These are phyloP conservation scores for Xerocomus nothofagi DNA, from an alignment of 1,284 basidiomycete genomes.

Conservation along the genomic window DNA sequence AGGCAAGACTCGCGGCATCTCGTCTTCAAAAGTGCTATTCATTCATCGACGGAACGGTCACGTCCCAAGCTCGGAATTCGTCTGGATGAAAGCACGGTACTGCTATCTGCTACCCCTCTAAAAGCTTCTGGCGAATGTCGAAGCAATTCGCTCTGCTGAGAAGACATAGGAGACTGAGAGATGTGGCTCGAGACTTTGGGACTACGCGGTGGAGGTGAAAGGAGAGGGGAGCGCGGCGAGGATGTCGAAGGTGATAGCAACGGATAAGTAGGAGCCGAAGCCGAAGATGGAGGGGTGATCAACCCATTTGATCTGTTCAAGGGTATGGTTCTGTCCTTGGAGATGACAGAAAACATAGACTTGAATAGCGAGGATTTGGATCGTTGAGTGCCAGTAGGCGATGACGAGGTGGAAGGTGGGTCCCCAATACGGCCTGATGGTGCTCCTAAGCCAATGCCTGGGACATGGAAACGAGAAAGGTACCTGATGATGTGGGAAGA, in stretches of 20 bases:
- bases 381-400: conserved; percentile 32
- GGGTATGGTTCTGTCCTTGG: conserved; percentile 37
- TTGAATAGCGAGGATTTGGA: conserved; percentile 61
- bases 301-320: conserved; percentile 54
- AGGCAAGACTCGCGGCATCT: not conserved
- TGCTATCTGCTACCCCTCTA: conserved; percentile 5
- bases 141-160: conserved; percentile 9
- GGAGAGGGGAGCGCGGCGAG: conserved; percentile 19
- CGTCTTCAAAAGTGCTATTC: not conserved
- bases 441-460: not conserved
- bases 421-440: conserved; percentile 36
- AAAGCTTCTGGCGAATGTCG: conserved; percentile 16
- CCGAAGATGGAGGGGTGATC: conserved; percentile 51
- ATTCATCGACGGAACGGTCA: conserved; percentile 18
- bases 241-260: conserved; percentile 19
- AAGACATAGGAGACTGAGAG: conserved; percentile 5
- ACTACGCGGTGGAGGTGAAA: conserved; percentile 29
- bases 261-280: conserved; percentile 24
- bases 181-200: conserved; percentile 10
- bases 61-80: conserved; percentile 11
- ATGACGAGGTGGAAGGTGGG: conserved; percentile 35
- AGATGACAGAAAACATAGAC: conserved; percentile 53
- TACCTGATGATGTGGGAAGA: conserved; percentile 63
- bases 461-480: conserved; percentile 7
- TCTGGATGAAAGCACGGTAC: conserved; percentile 18